Evolutionary conservation across 768 basidiomycete genomes (phyloP).

Genomic region (Gymnopilus dilepis): DNA sequence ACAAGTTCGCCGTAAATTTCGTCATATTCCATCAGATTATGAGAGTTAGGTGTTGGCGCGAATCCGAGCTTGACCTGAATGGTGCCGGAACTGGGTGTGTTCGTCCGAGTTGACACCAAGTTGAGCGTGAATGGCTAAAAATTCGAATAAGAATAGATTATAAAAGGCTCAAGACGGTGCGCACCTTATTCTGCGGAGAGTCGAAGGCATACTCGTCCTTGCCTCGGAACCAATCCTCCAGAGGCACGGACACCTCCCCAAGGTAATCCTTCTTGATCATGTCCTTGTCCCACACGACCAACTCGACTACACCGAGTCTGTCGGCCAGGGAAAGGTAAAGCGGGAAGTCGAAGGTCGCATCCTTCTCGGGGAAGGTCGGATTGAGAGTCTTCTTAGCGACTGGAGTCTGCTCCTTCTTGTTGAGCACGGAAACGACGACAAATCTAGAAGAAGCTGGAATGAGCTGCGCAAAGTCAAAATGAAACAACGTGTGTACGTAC

Average conservation of each 20-base stretch:
- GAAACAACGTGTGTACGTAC: constrained; percentile 47
- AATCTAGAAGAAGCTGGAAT: constrained; percentile 48
- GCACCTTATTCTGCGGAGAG: constrained; percentile 70
- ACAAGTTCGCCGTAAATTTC: constrained; percentile 67
- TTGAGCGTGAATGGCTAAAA: constrained; percentile 41
- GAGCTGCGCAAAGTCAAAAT: background rate
- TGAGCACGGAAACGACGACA: constrained; percentile 68
- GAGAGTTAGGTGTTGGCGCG: constrained; percentile 47
- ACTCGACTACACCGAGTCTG: constrained; percentile 74
- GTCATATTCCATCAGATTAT: constrained; percentile 54
- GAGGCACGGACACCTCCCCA: constrained; percentile 79
- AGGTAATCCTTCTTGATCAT: constrained; percentile 90
- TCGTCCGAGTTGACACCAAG: constrained; percentile 47
- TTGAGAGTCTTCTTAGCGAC: constrained; percentile 75
- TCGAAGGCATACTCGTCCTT: constrained; percentile 53
- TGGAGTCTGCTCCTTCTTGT: constrained; percentile 69
- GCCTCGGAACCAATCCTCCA: constrained; percentile 81
- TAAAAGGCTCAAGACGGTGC: constrained; percentile 23
- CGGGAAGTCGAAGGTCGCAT: constrained; percentile 90
- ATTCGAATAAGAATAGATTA: background rate
- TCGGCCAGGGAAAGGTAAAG: constrained; percentile 80
- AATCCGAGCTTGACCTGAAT: constrained; percentile 55
- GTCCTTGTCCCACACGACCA: constrained; percentile 95
- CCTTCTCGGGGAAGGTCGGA: constrained; percentile 66
- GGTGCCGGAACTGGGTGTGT: constrained; percentile 44